These are phyloP conservation scores for Mortierella polycephala DNA, from an alignment of 371 early-diverging fungal genomes.

Conservation along the genomic window DNA sequence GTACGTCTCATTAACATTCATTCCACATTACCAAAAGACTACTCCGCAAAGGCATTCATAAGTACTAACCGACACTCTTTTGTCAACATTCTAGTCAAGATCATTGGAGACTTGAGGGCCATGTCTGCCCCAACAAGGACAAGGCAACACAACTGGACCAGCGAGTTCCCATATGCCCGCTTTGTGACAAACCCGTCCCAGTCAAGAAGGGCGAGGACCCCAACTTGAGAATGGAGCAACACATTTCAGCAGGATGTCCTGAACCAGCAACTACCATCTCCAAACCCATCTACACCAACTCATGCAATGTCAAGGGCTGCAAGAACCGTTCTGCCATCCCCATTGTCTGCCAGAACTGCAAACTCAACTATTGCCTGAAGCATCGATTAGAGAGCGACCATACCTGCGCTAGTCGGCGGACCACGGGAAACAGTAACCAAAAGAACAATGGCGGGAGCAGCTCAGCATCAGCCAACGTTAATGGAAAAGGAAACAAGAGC, in stretches of 20 bases:
- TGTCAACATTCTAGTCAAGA: constrained; percentile 57
- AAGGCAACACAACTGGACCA: constrained; percentile 53
- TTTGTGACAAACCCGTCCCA: constrained; percentile 74
- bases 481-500: not conserved
- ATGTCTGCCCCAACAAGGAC: constrained; percentile 64
- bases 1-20: constrained; percentile 33
- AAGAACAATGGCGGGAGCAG: constrained; percentile 1
- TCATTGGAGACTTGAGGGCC: constrained; percentile 69
- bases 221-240: constrained; percentile 70
- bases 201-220: constrained; percentile 70
- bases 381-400: constrained; percentile 73
- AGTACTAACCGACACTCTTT: not conserved
- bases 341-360: constrained; percentile 67
- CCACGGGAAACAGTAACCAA: not conserved
- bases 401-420: constrained; percentile 48
- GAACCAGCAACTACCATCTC: constrained; percentile 57
- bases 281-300: constrained; percentile 60
- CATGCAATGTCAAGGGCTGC: constrained; percentile 66
- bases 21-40: not conserved
- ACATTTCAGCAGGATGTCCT: constrained; percentile 70
- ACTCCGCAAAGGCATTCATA: not conserved
- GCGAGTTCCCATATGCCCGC: constrained; percentile 70
- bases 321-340: constrained; percentile 67
- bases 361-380: constrained; percentile 70
- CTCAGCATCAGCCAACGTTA: constrained; percentile 4